These are phyloP conservation scores for Marchantia paleacea DNA, from an alignment of 225 moss, liverwort and hornwort genomes.

Conservation along the genomic window DNA sequence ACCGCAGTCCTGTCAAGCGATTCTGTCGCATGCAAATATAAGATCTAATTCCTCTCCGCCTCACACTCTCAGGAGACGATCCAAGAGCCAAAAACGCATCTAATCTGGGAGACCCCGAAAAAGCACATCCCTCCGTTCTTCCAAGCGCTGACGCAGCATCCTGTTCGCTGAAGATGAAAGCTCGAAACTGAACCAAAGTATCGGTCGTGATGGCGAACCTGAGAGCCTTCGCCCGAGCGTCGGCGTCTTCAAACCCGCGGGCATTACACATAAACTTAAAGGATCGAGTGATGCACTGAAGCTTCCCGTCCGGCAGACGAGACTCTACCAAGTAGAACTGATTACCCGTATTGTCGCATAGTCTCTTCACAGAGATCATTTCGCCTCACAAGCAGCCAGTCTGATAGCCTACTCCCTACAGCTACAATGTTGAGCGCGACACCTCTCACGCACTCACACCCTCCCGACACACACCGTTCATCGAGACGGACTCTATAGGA, in stretches of 20 bases:
- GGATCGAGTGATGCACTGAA: slow-evolving; percentile 53
- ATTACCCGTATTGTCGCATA: slow-evolving; percentile 58
- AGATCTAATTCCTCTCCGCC: slow-evolving; percentile 61
- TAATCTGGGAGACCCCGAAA: slow-evolving; percentile 14
- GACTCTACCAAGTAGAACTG: slow-evolving; percentile 65
- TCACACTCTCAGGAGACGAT: slow-evolving; percentile 35
- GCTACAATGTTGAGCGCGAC: background rate
- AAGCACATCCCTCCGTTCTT: slow-evolving; percentile 39
- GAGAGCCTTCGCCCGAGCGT: slow-evolving; percentile 61
- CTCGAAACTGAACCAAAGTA: slow-evolving; percentile 63
- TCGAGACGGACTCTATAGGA: slow-evolving; percentile 1
- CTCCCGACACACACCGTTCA: background rate
- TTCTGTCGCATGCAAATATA: slow-evolving; percentile 83
- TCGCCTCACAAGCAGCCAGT: slow-evolving; percentile 28
- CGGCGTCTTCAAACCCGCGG: slow-evolving; percentile 60
- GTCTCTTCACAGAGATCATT: slow-evolving; percentile 92
- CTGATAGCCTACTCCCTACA: slow-evolving; percentile 2
- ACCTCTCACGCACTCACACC: background rate
- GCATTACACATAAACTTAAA: slow-evolving; percentile 60
- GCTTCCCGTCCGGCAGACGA: slow-evolving; percentile 62
- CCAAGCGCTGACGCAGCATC: slow-evolving; percentile 33
- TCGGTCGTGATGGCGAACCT: slow-evolving; percentile 75
- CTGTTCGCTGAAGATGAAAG: slow-evolving; percentile 66
- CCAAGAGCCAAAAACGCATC: slow-evolving; percentile 26
- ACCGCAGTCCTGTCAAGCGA: slow-evolving; percentile 71